Base-by-base conservation (phyloP, 2,329 filamentous ascomycete species). In the Fusarium musae region DNA sequence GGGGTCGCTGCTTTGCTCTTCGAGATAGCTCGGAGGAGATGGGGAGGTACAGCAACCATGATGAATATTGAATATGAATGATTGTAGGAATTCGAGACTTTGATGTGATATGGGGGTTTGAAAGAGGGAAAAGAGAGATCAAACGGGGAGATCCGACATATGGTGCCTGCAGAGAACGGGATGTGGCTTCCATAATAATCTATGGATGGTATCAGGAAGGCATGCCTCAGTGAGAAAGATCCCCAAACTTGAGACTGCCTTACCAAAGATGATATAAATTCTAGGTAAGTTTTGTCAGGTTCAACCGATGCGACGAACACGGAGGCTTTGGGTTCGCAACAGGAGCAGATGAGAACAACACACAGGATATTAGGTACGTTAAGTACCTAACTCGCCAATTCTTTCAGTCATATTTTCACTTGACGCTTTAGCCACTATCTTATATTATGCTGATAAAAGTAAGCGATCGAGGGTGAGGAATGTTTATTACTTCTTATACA, bases 11-110 rank as follows among this genome's bases (percentile, higher is more conserved):
- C 66, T 6, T 79, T 70, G 42, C 82, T 83, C 53, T 84, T 79
- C 39, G 83, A 83, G 58, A 87, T 85, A 60, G 80, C 81, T 37
- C 76, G 79, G 28, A 87, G 81, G 16, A 87, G 80, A 63, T 87
- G 83, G 26, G 85, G 85, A 26, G 85, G 85, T 9, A 87, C 23
- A 21, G 44, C 50, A n/a, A 66, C 60, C 63, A 66, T 66, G 28
- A 28, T 59, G 30, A 30, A 36, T 46, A 21, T 46, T 21, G 39
- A 42, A 42, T 36, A 37, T 30, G 46, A 23, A 58, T 37, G 21
- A 44, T 17, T 44, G 32, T 40, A 49, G n/a, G 44, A n/a, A 57
- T 28, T 16, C 10, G 26, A 17, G 28, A 46, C 17, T 36, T 17
- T n/a, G 21, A 28, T 39, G 5, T 37, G 21, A 36, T 34, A 34